Evolutionary conservation across 2,329 filamentous ascomycete species (phyloP), one percentile per base, ranked within the genome.

Genomic region (Botrytis aclada): DNA sequence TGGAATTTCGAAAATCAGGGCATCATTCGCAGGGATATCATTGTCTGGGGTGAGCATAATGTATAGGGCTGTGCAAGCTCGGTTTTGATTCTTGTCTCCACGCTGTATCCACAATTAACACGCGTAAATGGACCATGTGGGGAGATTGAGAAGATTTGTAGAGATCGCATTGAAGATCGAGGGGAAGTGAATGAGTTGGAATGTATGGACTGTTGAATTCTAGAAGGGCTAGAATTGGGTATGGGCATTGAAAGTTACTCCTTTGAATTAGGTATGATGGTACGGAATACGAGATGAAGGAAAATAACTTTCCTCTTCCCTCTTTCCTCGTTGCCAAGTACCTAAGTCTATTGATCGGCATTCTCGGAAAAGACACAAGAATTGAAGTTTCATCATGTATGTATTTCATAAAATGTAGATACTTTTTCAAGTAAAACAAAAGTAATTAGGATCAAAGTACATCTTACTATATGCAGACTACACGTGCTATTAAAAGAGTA

Each of bases 21-120:
- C 61, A 66, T 66, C 61, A 18, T 66, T 56, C 22, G 45, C 58
- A 65, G 61, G 69, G 32, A 16, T 54, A 20, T 8, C 8, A 56
- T 18, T 25, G 60, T 51, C 37, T n/a, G 60, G 69, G 66, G 37
- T 60, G 37, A 69, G 69, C 56, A 71, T 71, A 29, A 71, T 70
- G 37, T 39, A 47, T 54, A 67, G 22, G 64, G 64, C 45, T 54
- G 45, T 67, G 64, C 25, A 67, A 39, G 64, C 34, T 39, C 64
- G 10, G 34, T 39, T 5, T 54, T 22, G 45, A 54, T 67, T 67
- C 64, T 22, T 29, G 45, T 54, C 45, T 67, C 64, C 45, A 67
- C 64, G 45, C 9, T 14, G 64, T 67, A 7, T 67, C 65, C 65
- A 67, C 47, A 41, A 32, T 56, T 32, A 56, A 67, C 65, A 67